Evolutionary conservation across 805 yeast species (phyloP), one percentile per base, ranked within the genome.

Genomic region (Schizosaccharomyces octosporus): DNA sequence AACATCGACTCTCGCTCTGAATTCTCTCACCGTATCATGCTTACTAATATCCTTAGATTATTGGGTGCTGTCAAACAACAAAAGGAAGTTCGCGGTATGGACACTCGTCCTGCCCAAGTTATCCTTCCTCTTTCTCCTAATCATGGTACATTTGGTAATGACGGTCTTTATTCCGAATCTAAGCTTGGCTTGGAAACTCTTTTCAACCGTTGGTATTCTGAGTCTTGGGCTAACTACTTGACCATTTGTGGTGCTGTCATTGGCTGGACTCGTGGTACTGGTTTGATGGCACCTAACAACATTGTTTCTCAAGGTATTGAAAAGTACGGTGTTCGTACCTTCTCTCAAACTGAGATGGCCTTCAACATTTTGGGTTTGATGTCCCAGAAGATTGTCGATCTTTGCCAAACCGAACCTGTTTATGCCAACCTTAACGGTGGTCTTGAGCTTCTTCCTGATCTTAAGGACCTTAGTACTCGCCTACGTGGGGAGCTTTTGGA

Each of bases 261-360:
- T 73, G 99, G 99, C 72, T 93, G 99, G 99, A 93, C 99, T 65
- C 87, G 99, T 80, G 99, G 99, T 74, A 93, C 99, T 63, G 99
- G 99, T 71, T 82, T 93, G 71, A 93, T 93, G 99, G 79, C 88
- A 70, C 97, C 84, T 68, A 93, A 93, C 80, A 93, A 93, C 77
- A 84, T 87, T 72, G 87, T 93, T 72, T 96, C 99, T 64, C 96
- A 89, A 76, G 97, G 97, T 67, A 86, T 93, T 70, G 99, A 93
- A 76, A 81, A 81, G 71, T 77, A 85, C 64, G 97, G 98, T 69
- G 97, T 93, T 59, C 85, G 97, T 76, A 93, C 99, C 55, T 93
- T 90, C 81, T 86, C 96, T 62, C 98, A 93, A 76, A 85, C 86
- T 75, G 99, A 93, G 77, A 93, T 93, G 99, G 97, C 98, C 58